These are phyloP conservation scores for Fusarium nisikadoi DNA, from an alignment of 2,329 filamentous ascomycete genomes.

Conservation along the genomic window DNA sequence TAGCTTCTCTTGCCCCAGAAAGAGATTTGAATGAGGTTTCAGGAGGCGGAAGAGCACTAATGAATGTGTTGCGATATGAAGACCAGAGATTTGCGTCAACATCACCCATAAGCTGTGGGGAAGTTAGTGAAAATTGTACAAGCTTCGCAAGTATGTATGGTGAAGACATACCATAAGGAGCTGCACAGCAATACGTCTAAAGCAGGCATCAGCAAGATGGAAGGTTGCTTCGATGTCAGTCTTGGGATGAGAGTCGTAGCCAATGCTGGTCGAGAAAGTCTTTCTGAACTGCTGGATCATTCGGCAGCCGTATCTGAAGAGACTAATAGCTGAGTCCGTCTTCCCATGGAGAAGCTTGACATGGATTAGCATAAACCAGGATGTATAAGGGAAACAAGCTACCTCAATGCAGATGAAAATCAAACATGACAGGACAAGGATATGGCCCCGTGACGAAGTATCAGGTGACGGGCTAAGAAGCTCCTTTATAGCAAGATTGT, in stretches of 20 bases:
- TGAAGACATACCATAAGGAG: background rate
- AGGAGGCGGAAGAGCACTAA: rapidly evolving
- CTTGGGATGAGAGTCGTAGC: rapidly evolving
- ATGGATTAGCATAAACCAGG: background rate
- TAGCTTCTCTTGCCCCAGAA: slow-evolving; percentile 1
- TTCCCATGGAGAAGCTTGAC: slow-evolving; percentile 25
- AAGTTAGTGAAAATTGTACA: rapidly evolving
- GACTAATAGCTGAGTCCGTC: slow-evolving; percentile 11
- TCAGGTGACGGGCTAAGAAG: background rate
- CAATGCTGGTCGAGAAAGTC: rapidly evolving
- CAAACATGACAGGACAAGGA: slow-evolving; percentile 21
- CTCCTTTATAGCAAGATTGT: slow-evolving; percentile 24
- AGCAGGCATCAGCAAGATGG: background rate
- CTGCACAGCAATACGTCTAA: slow-evolving; percentile 19
- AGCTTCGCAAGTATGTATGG: rapidly evolving
- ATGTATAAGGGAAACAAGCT: rapidly evolving
- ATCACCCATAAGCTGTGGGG: slow-evolving; percentile 10
- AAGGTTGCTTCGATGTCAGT: slow-evolving; percentile 1
- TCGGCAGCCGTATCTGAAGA: slow-evolving; percentile 26
- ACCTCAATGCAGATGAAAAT: slow-evolving; percentile 33
- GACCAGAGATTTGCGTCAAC: background rate
- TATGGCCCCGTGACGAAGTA: background rate
- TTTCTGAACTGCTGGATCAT: slow-evolving; percentile 21
- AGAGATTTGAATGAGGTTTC: slow-evolving; percentile 1
- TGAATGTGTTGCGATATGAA: background rate